phyloP scores from a whole-genome alignment of 139 green algal species.

The Chlorella sp. region DNA sequence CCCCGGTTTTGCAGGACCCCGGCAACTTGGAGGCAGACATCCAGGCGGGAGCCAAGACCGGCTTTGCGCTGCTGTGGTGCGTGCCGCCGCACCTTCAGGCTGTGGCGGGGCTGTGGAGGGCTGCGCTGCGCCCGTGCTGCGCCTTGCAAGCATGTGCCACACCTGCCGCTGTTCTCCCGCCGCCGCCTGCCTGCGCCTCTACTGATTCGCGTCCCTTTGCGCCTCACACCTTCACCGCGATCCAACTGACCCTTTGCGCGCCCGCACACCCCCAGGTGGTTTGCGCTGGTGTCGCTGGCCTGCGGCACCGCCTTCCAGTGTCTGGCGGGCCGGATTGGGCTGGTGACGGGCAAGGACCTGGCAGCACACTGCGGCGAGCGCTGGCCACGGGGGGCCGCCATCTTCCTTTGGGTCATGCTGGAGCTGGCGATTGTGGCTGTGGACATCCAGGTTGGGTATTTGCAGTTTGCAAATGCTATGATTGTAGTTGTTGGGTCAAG shows the following conservation, averaged over 20 bases:
- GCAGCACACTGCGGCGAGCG: conserved; percentile 36
- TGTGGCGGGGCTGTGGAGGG: too few species aligned
- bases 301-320: conserved; percentile 38
- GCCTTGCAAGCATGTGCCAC: too few species aligned
- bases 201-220: too few species aligned
- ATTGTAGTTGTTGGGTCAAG: too few species aligned
- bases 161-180: too few species aligned
- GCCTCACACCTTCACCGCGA: too few species aligned
- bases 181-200: too few species aligned
- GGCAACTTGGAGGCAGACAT: conserved; percentile 48
- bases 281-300: conserved; percentile 21
- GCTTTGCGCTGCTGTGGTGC: conserved; percentile 42
- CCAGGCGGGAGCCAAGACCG: conserved; percentile 38
- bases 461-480: too few species aligned
- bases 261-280: too few species aligned
- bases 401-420: conserved; percentile 78
- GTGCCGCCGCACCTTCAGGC: too few species aligned
- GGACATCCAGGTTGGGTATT: conserved; percentile 39
- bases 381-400: conserved; percentile 33
- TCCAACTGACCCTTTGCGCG: too few species aligned
- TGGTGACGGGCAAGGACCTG: conserved; percentile 37
- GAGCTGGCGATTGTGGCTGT: conserved; percentile 85
- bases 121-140: too few species aligned
- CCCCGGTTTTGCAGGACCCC: conserved; percentile 3
- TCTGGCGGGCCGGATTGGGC: conserved; percentile 31